Evolutionary conservation across 371 early-diverging fungal species (phyloP).

Genomic region (Lichtheimia hyalospora): DNA sequence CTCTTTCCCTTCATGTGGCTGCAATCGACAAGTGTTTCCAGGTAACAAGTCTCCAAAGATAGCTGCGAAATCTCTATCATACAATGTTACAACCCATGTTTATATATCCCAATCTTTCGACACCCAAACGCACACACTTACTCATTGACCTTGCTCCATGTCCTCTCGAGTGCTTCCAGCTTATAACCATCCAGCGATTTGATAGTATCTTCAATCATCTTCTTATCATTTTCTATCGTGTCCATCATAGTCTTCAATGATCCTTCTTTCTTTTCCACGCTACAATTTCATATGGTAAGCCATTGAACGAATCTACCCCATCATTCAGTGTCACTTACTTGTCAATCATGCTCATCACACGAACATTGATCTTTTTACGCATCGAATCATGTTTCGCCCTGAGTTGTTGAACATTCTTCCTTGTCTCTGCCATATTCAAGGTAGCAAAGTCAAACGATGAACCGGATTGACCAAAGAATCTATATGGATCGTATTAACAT

Average conservation of each 20-base stretch:
- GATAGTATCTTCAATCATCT: slow-evolving; percentile 94
- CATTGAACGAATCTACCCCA: background rate
- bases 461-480: slow-evolving; percentile 76
- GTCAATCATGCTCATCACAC: slow-evolving; percentile 95
- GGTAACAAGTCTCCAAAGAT: slow-evolving; percentile 95
- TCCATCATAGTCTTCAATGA: slow-evolving; percentile 83
- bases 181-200: slow-evolving; percentile 87
- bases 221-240: slow-evolving; percentile 90
- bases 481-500: slow-evolving; percentile 4
- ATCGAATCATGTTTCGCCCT: slow-evolving; percentile 73
- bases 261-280: slow-evolving; percentile 89
- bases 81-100: too few species aligned
- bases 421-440: slow-evolving; percentile 68
- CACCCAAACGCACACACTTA: slow-evolving; percentile 23
- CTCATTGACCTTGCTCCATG: slow-evolving; percentile 91
- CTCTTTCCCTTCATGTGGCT: slow-evolving; percentile 78
- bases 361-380: slow-evolving; percentile 87
- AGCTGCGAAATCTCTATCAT: slow-evolving; percentile 82
- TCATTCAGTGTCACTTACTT: slow-evolving; percentile 60
- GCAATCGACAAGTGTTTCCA: slow-evolving; percentile 87
- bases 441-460: slow-evolving; percentile 82
- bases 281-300: slow-evolving; percentile 12
- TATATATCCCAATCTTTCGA: too few species aligned
- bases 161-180: slow-evolving; percentile 83
- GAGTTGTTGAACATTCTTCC: slow-evolving; percentile 71